Evolutionary conservation across 495 filamentous ascomycete species (phyloP).

Genomic region (Daldinia caldariorum): DNA sequence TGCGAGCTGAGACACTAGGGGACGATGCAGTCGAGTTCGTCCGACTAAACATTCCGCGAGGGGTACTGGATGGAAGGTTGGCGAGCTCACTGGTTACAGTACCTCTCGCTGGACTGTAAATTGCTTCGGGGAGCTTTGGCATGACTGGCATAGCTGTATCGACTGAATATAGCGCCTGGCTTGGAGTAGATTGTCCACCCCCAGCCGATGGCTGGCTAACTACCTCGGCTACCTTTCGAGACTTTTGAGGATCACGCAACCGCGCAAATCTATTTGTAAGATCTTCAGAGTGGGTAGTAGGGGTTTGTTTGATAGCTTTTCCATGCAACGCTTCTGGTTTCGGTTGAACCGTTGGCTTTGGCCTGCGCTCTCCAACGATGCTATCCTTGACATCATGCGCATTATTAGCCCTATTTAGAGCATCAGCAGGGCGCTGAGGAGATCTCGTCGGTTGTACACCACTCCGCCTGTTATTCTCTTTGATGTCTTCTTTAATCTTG

Average conservation of each 20-base stretch:
- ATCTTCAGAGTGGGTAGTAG: slow-evolving; percentile 50
- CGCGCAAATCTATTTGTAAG: slow-evolving; percentile 68
- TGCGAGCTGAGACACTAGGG: slow-evolving; percentile 41
- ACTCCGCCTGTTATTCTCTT: slow-evolving; percentile 68
- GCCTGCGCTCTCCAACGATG: slow-evolving; percentile 21
- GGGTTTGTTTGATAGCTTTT: slow-evolving; percentile 52
- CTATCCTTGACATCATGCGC: not conserved
- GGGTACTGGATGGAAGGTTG: slow-evolving; percentile 58
- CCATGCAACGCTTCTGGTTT: slow-evolving; percentile 72
- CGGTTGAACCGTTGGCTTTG: slow-evolving; percentile 66
- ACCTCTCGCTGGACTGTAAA: slow-evolving; percentile 79
- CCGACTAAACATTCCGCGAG: slow-evolving; percentile 60
- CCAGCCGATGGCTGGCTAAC: slow-evolving; percentile 36
- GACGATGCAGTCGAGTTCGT: slow-evolving; percentile 56
- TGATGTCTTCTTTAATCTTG: slow-evolving; percentile 72
- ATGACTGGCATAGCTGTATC: slow-evolving; percentile 62
- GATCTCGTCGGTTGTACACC: slow-evolving; percentile 55
- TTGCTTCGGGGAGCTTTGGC: slow-evolving; percentile 82
- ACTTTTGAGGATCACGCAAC: slow-evolving; percentile 54
- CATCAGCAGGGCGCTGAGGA: slow-evolving; percentile 13
- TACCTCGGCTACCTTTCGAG: slow-evolving; percentile 28
- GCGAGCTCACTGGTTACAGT: slow-evolving; percentile 64
- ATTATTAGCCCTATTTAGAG: not conserved
- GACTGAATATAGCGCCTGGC: slow-evolving; percentile 67
- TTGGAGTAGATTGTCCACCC: slow-evolving; percentile 62